Percentiles rank a stretch among this genome's conserved stretches.
Conservation (phyloP, 2,329 filamentous ascomycete genomes). For the Talaromyces sp. region DNA sequence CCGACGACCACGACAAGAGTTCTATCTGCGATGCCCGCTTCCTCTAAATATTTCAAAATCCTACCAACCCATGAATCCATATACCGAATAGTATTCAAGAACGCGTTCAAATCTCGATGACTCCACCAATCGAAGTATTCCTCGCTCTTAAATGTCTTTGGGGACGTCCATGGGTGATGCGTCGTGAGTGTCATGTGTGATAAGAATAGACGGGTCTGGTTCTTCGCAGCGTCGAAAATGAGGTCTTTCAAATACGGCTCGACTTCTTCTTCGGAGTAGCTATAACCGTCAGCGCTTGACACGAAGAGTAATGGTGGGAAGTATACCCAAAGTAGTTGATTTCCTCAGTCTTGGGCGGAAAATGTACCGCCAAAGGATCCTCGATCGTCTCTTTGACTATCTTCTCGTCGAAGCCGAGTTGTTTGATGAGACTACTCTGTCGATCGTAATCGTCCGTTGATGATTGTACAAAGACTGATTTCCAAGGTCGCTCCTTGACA, state of each 20-base stretch:
- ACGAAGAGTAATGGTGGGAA: slow-evolving; percentile 13
- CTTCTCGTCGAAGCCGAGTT: slow-evolving; percentile 35
- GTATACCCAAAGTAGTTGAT: slow-evolving; percentile 46
- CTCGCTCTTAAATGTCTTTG: slow-evolving; percentile 29
- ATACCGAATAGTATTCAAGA: slow-evolving; percentile 45
- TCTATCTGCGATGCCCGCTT: slow-evolving; percentile 44
- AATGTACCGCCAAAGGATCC: slow-evolving; percentile 31
- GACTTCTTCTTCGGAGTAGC: slow-evolving; percentile 40
- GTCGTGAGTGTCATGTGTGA: slow-evolving; percentile 32
- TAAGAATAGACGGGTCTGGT: slow-evolving; percentile 28
- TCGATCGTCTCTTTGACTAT: slow-evolving; percentile 30
- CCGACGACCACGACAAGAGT: slow-evolving; percentile 49
- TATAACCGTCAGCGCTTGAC: background rate
- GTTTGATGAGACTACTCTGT: slow-evolving; percentile 32
- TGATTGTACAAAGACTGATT: slow-evolving; percentile 39
- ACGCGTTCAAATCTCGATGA: slow-evolving; percentile 41
- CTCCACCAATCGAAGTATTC: slow-evolving; percentile 23
- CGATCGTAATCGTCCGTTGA: slow-evolving; percentile 41
- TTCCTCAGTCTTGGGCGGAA: slow-evolving; percentile 31
- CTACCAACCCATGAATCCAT: slow-evolving; percentile 46
- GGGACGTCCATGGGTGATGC: slow-evolving; percentile 46
- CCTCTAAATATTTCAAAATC: slow-evolving; percentile 43
- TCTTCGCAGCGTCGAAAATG: slow-evolving; percentile 27
- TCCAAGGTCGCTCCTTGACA: slow-evolving; percentile 28
- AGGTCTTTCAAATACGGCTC: slow-evolving; percentile 40